Evolutionary conservation across 371 early-diverging fungal genomes (phyloP).

Genomic region (Mortierella sp.): DNA sequence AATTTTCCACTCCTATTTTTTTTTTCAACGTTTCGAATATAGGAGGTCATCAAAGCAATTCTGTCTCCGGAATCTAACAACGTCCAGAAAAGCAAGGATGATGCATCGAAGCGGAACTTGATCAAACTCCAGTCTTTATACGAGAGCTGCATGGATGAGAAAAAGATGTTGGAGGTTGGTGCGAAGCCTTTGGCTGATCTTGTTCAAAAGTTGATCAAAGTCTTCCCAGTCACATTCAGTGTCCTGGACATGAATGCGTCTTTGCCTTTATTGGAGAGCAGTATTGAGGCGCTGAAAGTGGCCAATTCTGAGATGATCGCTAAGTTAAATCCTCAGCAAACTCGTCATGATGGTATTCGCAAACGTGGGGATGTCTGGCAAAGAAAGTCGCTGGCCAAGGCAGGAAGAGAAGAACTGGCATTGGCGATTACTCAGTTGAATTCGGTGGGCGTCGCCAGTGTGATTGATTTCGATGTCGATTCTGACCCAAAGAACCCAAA

Average conservation of each 20-base stretch:
- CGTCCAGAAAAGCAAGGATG: slow-evolving; percentile 38
- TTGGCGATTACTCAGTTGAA: slow-evolving; percentile 36
- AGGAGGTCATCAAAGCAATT: slow-evolving; percentile 44
- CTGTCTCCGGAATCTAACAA: slow-evolving; percentile 31
- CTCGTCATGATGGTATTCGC: background rate
- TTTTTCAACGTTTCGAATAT: background rate
- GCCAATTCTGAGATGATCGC: slow-evolving; percentile 13
- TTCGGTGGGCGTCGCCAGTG: slow-evolving; percentile 43
- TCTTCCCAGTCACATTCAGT: slow-evolving; percentile 42
- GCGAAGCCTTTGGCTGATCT: slow-evolving; percentile 63
- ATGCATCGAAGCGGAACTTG: slow-evolving; percentile 59
- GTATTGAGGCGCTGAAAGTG: slow-evolving; percentile 24
- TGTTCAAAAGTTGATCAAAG: slow-evolving; percentile 55
- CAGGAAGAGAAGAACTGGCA: slow-evolving; percentile 32
- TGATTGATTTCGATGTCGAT: slow-evolving; percentile 58
- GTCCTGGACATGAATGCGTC: slow-evolving; percentile 11
- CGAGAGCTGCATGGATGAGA: slow-evolving; percentile 72
- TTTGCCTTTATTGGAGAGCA: slow-evolving; percentile 9
- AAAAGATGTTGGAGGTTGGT: slow-evolving; percentile 61
- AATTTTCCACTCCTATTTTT: background rate
- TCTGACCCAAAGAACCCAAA: slow-evolving; percentile 68
- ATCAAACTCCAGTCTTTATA: slow-evolving; percentile 64
- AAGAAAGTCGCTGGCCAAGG: background rate
- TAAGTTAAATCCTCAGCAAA: background rate
- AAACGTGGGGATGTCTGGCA: background rate